Conservation (phyloP, 2,329 filamentous ascomycete species). For the Fusarium goolgardi region DNA sequence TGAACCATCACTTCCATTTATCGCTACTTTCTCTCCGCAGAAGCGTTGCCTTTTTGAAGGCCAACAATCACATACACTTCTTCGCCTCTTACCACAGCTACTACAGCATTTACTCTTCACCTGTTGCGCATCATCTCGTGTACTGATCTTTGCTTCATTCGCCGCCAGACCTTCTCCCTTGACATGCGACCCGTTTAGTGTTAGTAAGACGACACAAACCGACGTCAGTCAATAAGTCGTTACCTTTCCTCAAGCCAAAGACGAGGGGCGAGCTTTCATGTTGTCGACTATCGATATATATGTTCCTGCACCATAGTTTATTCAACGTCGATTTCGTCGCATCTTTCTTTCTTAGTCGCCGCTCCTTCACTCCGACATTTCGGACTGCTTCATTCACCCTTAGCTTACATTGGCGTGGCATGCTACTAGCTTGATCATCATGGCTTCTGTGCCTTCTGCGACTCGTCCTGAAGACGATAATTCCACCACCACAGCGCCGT, state of each 20-base stretch:
- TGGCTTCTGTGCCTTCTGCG: conserved; percentile 55
- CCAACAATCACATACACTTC: neutral
- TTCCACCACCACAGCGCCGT: conserved; percentile 19
- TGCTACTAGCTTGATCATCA: conserved; percentile 48
- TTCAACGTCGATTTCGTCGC: conserved; percentile 13
- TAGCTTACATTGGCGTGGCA: conserved; percentile 41
- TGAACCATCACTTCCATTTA: conserved; percentile 28
- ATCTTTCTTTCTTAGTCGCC: conserved; percentile 9
- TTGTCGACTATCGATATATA: conserved; percentile 20
- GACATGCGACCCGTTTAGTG: conserved; percentile 39
- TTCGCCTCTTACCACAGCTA: neutral
- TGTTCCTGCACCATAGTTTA: conserved; percentile 1
- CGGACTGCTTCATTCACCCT: conserved; percentile 21
- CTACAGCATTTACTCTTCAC: neutral
- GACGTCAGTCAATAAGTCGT: conserved; percentile 39
- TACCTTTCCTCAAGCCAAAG: conserved; percentile 24
- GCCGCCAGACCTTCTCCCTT: conserved; percentile 14
- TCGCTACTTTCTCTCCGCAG: conserved; percentile 15
- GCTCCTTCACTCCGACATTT: conserved; percentile 15
- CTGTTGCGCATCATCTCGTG: neutral
- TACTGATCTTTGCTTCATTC: neutral
- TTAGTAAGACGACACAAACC: conserved; percentile 42
- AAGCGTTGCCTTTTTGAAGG: conserved; percentile 5
- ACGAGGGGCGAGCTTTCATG: conserved; percentile 14
- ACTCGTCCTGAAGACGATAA: conserved; percentile 43